phyloP scores from a whole-genome alignment of 495 filamentous ascomycete genomes.

The Aspergillus bertholletiae region DNA sequence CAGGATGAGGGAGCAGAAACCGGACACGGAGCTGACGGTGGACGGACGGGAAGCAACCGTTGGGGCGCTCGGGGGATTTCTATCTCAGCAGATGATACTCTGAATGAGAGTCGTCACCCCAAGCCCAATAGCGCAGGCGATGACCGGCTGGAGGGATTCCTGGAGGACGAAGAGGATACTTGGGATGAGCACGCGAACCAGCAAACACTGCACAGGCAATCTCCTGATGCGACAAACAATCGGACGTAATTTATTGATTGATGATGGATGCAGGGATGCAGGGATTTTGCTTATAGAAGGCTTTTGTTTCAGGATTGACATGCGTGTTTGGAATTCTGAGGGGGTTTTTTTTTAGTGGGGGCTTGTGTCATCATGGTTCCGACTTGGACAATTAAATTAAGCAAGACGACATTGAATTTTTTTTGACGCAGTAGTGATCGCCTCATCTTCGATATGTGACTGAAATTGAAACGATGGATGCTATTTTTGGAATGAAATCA shows the following conservation, averaged over 20 bases:
- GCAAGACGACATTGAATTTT: neutral
- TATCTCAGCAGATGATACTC: slow-evolving; percentile 74
- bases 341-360: neutral
- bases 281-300: neutral
- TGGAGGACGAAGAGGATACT: slow-evolving; percentile 23
- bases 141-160: slow-evolving; percentile 21
- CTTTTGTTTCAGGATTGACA: neutral
- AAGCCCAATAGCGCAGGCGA: slow-evolving; percentile 12
- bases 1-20: slow-evolving; percentile 32
- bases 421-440: neutral
- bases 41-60: slow-evolving; percentile 39
- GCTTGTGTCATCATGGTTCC: neutral
- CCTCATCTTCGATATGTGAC: neutral
- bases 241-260: slow-evolving; percentile 1
- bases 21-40: slow-evolving; percentile 17
- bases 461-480: neutral
- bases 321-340: neutral
- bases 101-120: slow-evolving; percentile 48
- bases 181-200: slow-evolving; percentile 4
- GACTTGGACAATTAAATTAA: neutral
- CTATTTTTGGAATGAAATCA: neutral
- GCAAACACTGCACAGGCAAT: slow-evolving; percentile 1
- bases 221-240: neutral
- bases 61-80: slow-evolving; percentile 80
- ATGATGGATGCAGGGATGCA: too few relatives aligned